Percentiles rank a stretch among this genome's conserved stretches.
These are phyloP conservation scores for Scedosporium boydii DNA, from an alignment of 2,329 filamentous ascomycete species.

Conservation along the genomic window DNA sequence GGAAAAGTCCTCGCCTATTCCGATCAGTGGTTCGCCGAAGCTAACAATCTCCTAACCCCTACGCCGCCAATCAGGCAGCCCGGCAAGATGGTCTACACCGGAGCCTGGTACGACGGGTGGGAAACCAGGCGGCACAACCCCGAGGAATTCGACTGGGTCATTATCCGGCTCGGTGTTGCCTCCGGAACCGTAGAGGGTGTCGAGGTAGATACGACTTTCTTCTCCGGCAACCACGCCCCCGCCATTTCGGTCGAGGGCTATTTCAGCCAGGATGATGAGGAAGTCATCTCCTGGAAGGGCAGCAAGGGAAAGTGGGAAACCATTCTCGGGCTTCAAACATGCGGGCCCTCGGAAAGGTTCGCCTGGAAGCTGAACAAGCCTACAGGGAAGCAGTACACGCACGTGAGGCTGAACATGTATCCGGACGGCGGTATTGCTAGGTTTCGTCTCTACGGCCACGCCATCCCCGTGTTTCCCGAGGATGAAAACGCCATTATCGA, in stretches of 20 bases:
- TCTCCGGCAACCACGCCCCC: constrained; percentile 74
- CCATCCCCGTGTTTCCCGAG: constrained; percentile 65
- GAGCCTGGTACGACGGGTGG: constrained; percentile 65
- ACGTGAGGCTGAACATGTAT: constrained; percentile 76
- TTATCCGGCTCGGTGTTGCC: constrained; percentile 57
- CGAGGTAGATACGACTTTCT: constrained; percentile 74
- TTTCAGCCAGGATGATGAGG: constrained; percentile 54
- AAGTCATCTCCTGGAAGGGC: constrained; percentile 54
- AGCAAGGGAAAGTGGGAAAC: constrained; percentile 58
- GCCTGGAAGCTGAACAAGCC: constrained; percentile 57
- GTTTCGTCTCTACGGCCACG: constrained; percentile 68
- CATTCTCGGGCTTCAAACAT: constrained; percentile 59
- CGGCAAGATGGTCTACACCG: constrained; percentile 60
- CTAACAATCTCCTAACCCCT: constrained; percentile 54
- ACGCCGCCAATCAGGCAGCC: constrained; percentile 51
- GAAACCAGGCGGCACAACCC: constrained; percentile 59
- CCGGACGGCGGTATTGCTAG: constrained; percentile 76
- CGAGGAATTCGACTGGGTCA: constrained; percentile 56
- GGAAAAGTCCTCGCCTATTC: constrained; percentile 57
- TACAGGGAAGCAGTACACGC: constrained; percentile 62
- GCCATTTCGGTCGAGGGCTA: constrained; percentile 69
- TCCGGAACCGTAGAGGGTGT: constrained; percentile 65
- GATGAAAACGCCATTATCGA: constrained; percentile 59
- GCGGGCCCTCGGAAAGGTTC: constrained; percentile 64
- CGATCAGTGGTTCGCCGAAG: constrained; percentile 61